Base-by-base conservation (phyloP, 2,329 filamentous ascomycete species). In the Ramularia collo-cygni region DNA sequence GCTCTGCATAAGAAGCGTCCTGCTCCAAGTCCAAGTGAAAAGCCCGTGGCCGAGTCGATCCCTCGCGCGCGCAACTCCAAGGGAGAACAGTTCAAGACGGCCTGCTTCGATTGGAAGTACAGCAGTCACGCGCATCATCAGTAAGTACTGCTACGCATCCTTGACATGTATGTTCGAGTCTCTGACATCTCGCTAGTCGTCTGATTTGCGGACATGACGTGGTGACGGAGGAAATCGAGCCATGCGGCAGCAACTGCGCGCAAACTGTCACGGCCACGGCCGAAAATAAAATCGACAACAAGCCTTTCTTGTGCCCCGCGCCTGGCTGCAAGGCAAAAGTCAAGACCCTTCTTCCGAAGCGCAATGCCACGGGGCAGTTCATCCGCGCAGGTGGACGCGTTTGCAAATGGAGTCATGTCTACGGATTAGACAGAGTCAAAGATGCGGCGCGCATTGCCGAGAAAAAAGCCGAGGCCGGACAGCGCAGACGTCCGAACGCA, bases 131-230 rank as follows among this genome's bases (percentile, higher is more conserved):
- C 42, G 15, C 38, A 42, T 8, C 35, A 40, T 17, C 42, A 44
- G 21, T 24, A 24, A 24, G 21, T 24, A 10, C 21, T 10, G 21
- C 21, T 10, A 24, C 21, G 6, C 21, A n/a, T n/a, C 21, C 21
- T 10, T 24, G 21, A 24, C 6, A 24, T 24, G 21, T n/a, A n/a
- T 24, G 21, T 24, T 24, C 21, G 21, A 6, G 21, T 10, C 10
- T 10, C 21, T 24, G 10, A 24, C 21, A 24, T 24, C 21, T 6
- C 21, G 21, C 21, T 10, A 24, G 21, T 26, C 29, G 34, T 7
- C 30, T 44, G 14, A 42, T 15, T 15, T 44, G 42, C 29, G 34
- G 35, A 3, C 42, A 44, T 16, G 38, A 41, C 24, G 38, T 44
- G n/a, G 29, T 27, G 21, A 44, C 42, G 4, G 12, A 17, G 17